Base-by-base conservation (phyloP, 257 asterid genomes). In the Rehmannia glutinosa region DNA sequence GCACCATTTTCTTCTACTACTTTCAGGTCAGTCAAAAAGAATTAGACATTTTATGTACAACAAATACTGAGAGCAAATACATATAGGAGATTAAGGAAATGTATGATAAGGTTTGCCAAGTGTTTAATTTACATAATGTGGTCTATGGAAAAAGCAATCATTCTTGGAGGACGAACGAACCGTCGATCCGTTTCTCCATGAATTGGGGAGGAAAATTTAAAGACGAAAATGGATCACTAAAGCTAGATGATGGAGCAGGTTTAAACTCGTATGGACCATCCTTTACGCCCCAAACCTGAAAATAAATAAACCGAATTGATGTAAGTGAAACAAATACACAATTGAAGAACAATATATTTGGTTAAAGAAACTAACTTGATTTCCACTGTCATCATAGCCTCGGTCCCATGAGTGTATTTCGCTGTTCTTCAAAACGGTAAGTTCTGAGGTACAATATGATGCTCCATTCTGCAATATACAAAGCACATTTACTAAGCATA, bases 241-340 rank as follows among this genome's bases (percentile, higher is more conserved):
- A 84, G 61, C 95, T 85, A 6, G 99, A 88, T 23, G 91, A 64
- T 30, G 97, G 93, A 60, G 96, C 97, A 2, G 93, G 83, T 83
- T 91, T 90, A 77, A 94, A 91, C 78, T 85, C 99, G 27, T 87
- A 88, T 0, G 97, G 96, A 45, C 99, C 93, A 43, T 76, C 95
- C 83, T 86, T 92, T 45, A 83, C 93, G 21, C 97, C 98, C 98
- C 97, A 92, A 51, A 90, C 92, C 98, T 92, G 87, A 56, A 59
- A 79, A 38, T 2, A 2, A n/a, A 13, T 32, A 13, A 51, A 62
- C 68, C 45, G 5, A 20, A 55, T 53, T 7, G 30, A 23, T 49
- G 11, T 13, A 69, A 27, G 11, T 21, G 43, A 57, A 39, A 23
- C 67, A 47, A 67, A 39, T 23, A 51, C n/a, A 36, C 3, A 1